Evolutionary conservation across 2,329 filamentous ascomycete species (phyloP), one percentile per base, ranked within the genome.

Genomic region (Metarhizium humberi): DNA sequence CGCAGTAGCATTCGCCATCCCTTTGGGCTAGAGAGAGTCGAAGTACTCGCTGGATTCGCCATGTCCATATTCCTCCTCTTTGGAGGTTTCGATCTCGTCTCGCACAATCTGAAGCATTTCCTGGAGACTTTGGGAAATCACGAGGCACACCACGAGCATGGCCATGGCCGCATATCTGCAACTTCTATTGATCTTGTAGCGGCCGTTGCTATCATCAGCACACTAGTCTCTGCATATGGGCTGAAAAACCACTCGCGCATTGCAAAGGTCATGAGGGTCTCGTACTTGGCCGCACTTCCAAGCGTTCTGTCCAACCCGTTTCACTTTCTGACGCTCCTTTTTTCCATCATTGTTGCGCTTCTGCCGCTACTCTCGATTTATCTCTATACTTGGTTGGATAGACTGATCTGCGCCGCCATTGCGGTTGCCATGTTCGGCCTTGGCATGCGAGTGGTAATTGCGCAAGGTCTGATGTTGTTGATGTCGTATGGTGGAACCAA

Each of bases 51-150:
- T 40, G 94, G 94, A 18, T 96, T 99, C 61, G 94, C 92, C 58
- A 90, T 97, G 84, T 95, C 91, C 52, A 88, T 99, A 43, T 90
- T 96, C 58, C 81, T 99, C 13, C 82, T 96, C n/a, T 99, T 99
- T 72, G 96, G 96, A 77, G 92, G 92, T 20, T 87, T 97, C 64
- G 94, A 99, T 64, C 82, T 99, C 51, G 87, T 99, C 58, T 95
- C 90, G 45, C 94, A 99, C 69, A 92, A 90, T 57, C 77, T 96
- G 16, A 94, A 96, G 67, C 92, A 99, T 70, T 81, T 91, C n/a
- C 81, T 99, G 11, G 92, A 96, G 71, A 67, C 66, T 2, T 59
- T 73, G 30, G 70, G 71, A 13, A 57, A 64, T 54, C 90, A 95
- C 64, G 80, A 85, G 54, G 78, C 89, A 25, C 90, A 95, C 64